Base-by-base conservation (phyloP, 305 asterid genomes). In the Lippia alba region DNA sequence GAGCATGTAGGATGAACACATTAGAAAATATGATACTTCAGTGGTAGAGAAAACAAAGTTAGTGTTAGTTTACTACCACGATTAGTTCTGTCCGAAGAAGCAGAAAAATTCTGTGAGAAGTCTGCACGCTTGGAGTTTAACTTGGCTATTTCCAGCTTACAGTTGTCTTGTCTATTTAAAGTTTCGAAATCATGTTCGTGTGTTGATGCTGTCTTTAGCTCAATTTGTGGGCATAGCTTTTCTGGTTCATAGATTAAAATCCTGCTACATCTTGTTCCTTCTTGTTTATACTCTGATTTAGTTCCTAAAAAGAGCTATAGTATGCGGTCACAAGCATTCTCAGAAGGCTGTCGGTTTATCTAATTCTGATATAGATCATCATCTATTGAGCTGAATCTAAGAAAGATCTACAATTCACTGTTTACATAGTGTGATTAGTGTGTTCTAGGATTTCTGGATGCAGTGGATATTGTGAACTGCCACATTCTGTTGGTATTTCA, bases 361-460 rank as follows among this genome's bases (percentile, higher is more conserved):
- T 51, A 15, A 20, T 61, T 70, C 45, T 59, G 14, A 70, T 19
- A 6, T 70, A 32, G 34, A 17, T 69, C 34, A 58, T n/a, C n/a
- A 58, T n/a, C n/a, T n/a, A 48, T 50, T 70, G 39, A 70, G 20
- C 59, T 70, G 54, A 34, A 17, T n/a, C 16, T 16, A 14, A 30
- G 36, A 3, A 41, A 11, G 46, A 18, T 72, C 39, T 15, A 8
- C 45, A 9, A 50, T n/a, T 17, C 58, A 53, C 41, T 14, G 11
- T n/a, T 44, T 30, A 30, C 32, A 16, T 53, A 15, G 32, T 33
- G 0, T 3, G 8, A 46, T 48, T 15, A 6, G 14, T 18, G 8
- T 32, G 36, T 44, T 12, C 4, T 19, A 7, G 39, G 17, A 48
- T 59, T 41, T 40, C 8, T 48, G 14, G 30, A 18, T 36, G 41